Base-by-base conservation (phyloP, 495 filamentous ascomycete genomes). In the Hypomontagnella monticulosa region DNA sequence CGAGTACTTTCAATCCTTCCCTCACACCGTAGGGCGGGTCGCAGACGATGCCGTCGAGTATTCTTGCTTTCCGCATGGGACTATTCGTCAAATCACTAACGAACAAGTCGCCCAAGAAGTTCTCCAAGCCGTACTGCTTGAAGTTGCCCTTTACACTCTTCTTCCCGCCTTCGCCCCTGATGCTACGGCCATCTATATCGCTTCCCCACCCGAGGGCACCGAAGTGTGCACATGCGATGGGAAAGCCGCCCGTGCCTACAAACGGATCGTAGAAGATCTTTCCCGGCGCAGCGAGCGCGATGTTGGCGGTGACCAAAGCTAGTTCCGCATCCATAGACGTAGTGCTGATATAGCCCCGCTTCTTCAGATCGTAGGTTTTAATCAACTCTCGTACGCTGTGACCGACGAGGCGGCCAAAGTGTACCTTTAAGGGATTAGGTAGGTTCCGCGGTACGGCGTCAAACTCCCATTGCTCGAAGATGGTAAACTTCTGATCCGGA, bases 11-110 rank as follows among this genome's bases (percentile, higher is more conserved):
- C 50, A 97, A 76, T 0, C 95, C 95, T 69, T 99, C 95, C 9
- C 95, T 85, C 12, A 99, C 92, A n/a, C 95, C 95, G 71, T 99
- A 99, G 0, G 95, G 95, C 12, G 95, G 95, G 75, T 99, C 95
- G 65, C 95, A 97, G n/a, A 97, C 77, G 60, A 99, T 94, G 1
- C 89, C 93, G 77, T 99, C 93, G 36, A 98, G 85, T 50, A 90
- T 82, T 37, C 84, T 79, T 14, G 79, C 78, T 15, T 43, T 74
- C 23, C 91, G 79, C 14, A 98, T 69, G 1, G 95, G 96, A 8
- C 88, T 89, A 72, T 99, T 93, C 3, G 93, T 97, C 19, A 99
- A 71, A 75, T 99, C 95, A 0, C 91, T 88, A 4, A 92, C 85
- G 57, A 97, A 96, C 18, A 84, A 82, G 67, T 93, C 93, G 0